A percentile compares a stretch with the other conserved stretches of the same genome.
phyloP scores from a whole-genome alignment of 305 asterid genomes.

The Fraxinus angustifolia region DNA sequence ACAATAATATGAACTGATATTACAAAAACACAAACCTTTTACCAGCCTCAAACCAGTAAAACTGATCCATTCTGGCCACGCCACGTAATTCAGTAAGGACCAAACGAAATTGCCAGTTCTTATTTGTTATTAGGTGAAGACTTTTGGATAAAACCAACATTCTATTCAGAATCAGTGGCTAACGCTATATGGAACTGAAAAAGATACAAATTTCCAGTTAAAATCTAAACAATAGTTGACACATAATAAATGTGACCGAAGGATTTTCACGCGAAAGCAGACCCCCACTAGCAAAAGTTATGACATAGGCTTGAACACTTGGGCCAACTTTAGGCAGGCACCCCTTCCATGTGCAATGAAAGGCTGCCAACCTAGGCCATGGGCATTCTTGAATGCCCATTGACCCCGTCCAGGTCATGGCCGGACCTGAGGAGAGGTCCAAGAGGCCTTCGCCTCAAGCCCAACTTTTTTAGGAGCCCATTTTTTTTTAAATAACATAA shows the following conservation, averaged over 20 bases:
- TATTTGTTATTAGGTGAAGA: background rate
- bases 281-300: background rate
- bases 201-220: background rate
- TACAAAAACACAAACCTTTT: background rate
- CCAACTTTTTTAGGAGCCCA: too few species aligned
- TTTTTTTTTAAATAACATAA: too few species aligned
- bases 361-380: slow-evolving; percentile 42
- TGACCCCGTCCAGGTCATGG: slow-evolving; percentile 45
- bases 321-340: background rate
- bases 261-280: background rate
- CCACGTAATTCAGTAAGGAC: background rate
- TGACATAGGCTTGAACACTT: background rate
- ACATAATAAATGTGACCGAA: background rate
- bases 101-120: background rate
- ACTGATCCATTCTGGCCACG: background rate
- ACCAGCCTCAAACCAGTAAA: background rate
- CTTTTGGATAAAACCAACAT: background rate
- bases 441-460: too few species aligned
- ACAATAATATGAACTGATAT: background rate
- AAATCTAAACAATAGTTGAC: background rate
- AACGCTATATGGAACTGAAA: background rate
- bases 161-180: background rate
- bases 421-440: too few species aligned
- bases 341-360: slow-evolving; percentile 31
- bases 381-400: slow-evolving; percentile 36